Evolutionary conservation across 2,329 filamentous ascomycete species (phyloP).

Genomic region (Aspergillus brunneoviolaceus): DNA sequence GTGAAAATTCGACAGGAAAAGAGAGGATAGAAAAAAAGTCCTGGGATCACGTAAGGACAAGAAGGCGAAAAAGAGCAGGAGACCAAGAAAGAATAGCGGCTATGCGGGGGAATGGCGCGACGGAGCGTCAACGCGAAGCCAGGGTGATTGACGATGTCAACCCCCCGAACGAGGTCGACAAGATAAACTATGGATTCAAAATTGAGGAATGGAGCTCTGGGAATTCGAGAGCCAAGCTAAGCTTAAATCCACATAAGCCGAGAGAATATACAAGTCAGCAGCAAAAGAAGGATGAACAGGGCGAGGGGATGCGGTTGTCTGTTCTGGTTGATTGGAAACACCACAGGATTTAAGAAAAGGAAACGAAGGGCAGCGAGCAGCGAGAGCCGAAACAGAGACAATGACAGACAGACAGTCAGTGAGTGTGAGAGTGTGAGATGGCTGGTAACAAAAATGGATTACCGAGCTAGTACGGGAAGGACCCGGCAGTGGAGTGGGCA

Average conservation of each 20-base stretch:
- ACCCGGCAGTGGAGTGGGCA: not conserved
- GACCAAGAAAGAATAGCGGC: slow-evolving; percentile 18
- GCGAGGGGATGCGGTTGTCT: not conserved
- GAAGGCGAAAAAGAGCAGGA: slow-evolving; percentile 7
- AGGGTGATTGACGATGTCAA: slow-evolving; percentile 30
- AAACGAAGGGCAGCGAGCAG: not conserved
- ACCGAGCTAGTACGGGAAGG: not conserved
- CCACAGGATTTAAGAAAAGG: slow-evolving; percentile 7
- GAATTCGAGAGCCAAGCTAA: not conserved
- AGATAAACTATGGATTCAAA: slow-evolving; percentile 1
- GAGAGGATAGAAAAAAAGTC: slow-evolving; percentile 4
- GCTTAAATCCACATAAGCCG: not conserved
- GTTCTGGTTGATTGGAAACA: not conserved
- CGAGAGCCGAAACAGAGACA: not conserved
- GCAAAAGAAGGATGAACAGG: not conserved
- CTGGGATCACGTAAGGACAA: slow-evolving; percentile 17
- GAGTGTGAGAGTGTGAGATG: not conserved
- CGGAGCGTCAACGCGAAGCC: slow-evolving; percentile 25
- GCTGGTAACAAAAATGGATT: not conserved
- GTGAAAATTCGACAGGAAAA: slow-evolving; percentile 10
- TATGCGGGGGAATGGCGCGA: slow-evolving; percentile 29
- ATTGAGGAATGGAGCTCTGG: slow-evolving; percentile 1
- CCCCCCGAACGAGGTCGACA: slow-evolving; percentile 18
- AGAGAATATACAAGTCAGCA: slow-evolving; percentile 1
- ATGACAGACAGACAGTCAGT: not conserved